These are phyloP conservation scores for Marasmius oreades DNA, from an alignment of 1,284 basidiomycete genomes.

Conservation along the genomic window DNA sequence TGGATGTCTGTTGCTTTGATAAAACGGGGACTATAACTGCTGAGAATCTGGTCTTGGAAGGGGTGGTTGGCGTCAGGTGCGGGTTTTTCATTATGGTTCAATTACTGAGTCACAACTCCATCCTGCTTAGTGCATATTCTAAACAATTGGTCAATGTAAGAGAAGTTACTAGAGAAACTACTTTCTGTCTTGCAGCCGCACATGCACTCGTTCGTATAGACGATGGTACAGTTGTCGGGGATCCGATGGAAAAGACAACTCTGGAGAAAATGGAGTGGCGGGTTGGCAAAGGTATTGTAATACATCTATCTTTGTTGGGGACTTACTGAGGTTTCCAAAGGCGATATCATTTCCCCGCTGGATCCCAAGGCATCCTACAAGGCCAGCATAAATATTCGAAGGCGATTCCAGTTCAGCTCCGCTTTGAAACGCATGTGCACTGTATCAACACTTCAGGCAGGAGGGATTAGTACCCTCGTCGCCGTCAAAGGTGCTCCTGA, in stretches of 20 bases:
- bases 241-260: conserved; percentile 99
- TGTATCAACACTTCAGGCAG: conserved; percentile 56
- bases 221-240: conserved; percentile 91
- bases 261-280: conserved; percentile 92
- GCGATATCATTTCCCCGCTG: conserved; percentile 66
- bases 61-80: conserved; percentile 84
- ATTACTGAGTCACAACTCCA: neutral
- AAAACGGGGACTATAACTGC: conserved; percentile 97
- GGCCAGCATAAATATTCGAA: conserved; percentile 68
- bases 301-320: conserved; percentile 2
- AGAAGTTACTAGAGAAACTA: conserved; percentile 75
- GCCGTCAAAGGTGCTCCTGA: conserved; percentile 95
- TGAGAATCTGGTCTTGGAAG: conserved; percentile 92
- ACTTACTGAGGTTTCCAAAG: conserved; percentile 26
- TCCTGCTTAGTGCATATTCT: conserved; percentile 37
- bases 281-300: conserved; percentile 64
- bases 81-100: conserved; percentile 23
- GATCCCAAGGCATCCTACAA: conserved; percentile 52
- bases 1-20: conserved; percentile 97
- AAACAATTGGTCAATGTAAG: conserved; percentile 77
- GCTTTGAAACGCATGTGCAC: conserved; percentile 96
- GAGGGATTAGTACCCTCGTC: conserved; percentile 54
- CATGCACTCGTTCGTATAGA: conserved; percentile 94
- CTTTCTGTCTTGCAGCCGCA: conserved; percentile 87
- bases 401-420: conserved; percentile 95